phyloP scores from a whole-genome alignment of 768 basidiomycete species.

The Phanerochaete sordida region DNA sequence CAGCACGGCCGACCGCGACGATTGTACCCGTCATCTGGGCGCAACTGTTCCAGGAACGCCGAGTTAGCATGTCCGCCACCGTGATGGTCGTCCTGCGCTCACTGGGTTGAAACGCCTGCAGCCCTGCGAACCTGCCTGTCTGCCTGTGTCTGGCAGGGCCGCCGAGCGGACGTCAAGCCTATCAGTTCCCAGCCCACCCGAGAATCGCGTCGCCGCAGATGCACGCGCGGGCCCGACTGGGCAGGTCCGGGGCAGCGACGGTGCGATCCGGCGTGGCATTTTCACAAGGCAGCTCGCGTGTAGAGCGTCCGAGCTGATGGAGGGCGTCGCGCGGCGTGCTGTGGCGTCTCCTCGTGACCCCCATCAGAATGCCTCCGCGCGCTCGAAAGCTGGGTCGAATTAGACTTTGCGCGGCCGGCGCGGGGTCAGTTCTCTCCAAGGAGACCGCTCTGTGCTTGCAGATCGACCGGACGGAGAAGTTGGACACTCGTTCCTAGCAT shows the following conservation, averaged over 20 bases:
- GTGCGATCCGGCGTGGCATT: not conserved
- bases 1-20: not conserved
- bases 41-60: not conserved
- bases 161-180: not conserved
- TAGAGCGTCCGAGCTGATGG: not conserved
- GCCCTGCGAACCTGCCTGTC: not conserved
- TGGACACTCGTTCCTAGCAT: no score
- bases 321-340: not conserved
- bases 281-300: not conserved
- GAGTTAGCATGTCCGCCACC: not conserved
- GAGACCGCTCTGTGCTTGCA: not conserved
- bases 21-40: not conserved
- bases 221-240: not conserved
- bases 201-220: not conserved
- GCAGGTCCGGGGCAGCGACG: not conserved
- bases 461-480: no score
- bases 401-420: not conserved
- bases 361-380: not conserved
- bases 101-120: not conserved
- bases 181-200: not conserved
- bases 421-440: not conserved
- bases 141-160: no score
- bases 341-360: not conserved
- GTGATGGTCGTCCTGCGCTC: not conserved
- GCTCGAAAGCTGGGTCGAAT: not conserved